phyloP scores from a whole-genome alignment of 2,329 filamentous ascomycete species.

The Colletotrichum endophyticum region DNA sequence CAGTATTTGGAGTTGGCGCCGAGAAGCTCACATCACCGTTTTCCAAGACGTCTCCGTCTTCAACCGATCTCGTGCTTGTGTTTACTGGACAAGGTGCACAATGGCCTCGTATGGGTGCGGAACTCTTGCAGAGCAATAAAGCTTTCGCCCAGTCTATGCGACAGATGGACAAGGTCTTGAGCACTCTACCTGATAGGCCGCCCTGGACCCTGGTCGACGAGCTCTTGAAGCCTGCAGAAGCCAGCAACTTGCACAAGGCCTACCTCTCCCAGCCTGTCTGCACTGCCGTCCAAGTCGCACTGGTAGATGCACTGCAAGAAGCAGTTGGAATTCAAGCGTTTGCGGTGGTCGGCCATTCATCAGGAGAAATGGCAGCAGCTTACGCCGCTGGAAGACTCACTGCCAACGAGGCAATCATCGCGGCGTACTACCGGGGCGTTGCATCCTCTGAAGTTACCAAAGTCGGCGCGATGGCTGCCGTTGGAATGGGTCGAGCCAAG shows the following conservation, averaged over 20 bases:
- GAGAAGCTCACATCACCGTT: background rate
- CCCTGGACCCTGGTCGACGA: background rate
- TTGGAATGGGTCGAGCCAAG: background rate
- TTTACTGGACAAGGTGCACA: conserved; percentile 42
- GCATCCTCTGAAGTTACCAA: conserved; percentile 8
- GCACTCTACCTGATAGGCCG: background rate
- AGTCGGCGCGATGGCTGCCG: background rate
- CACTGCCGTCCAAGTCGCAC: conserved; percentile 42
- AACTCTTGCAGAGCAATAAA: conserved; percentile 21
- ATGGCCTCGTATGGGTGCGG: conserved; percentile 33
- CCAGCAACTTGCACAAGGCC: background rate
- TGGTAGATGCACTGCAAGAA: conserved; percentile 40
- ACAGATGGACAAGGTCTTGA: conserved; percentile 18
- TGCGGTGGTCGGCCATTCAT: conserved; percentile 46
- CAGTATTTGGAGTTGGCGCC: background rate
- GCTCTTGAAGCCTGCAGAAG: background rate
- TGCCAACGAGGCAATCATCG: conserved; percentile 36
- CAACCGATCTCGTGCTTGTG: conserved; percentile 22
- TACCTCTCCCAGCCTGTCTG: conserved; percentile 28
- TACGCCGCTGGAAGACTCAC: conserved; percentile 42
- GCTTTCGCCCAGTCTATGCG: conserved; percentile 1
- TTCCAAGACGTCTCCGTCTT: background rate
- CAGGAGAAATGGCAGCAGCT: conserved; percentile 49
- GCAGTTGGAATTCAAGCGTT: conserved; percentile 31
- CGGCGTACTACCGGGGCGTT: conserved; percentile 29